Evolutionary conservation across 208 protist genomes (phyloP).

Genomic region (Trypanosoma conorhini): DNA sequence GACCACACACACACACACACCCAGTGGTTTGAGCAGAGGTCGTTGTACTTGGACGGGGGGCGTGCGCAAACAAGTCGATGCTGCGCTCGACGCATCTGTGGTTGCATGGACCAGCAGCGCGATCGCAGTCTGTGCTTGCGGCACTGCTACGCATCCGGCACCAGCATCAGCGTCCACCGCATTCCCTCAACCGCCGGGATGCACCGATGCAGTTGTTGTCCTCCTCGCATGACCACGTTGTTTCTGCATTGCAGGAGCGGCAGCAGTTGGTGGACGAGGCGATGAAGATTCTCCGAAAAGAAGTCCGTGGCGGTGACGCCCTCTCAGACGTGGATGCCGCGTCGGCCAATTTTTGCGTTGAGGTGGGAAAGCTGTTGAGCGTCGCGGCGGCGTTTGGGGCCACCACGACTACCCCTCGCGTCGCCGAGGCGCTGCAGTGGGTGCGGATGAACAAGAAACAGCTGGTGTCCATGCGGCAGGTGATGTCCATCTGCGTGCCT

Average conservation of each 20-base stretch:
- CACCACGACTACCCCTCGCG: slow-evolving; percentile 49
- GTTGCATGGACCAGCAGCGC: slow-evolving; percentile 5
- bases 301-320: slow-evolving; percentile 41
- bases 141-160: slow-evolving; percentile 40
- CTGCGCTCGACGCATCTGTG: neutral
- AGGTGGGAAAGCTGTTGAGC: slow-evolving; percentile 78
- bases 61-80: slow-evolving; percentile 2
- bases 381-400: slow-evolving; percentile 66
- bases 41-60: neutral
- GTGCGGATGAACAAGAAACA: slow-evolving; percentile 33
- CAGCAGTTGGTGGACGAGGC: slow-evolving; percentile 48
- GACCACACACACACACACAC: neutral
- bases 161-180: slow-evolving; percentile 35
- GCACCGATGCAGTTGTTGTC: neutral
- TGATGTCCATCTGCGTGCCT: slow-evolving; percentile 81
- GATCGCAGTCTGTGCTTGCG: slow-evolving; percentile 29
- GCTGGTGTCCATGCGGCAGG: slow-evolving; percentile 55
- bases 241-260: slow-evolving; percentile 6
- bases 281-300: slow-evolving; percentile 53
- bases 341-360: slow-evolving; percentile 48
- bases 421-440: slow-evolving; percentile 71
- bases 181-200: slow-evolving; percentile 9
- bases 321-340: slow-evolving; percentile 60
- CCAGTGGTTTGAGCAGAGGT: neutral
- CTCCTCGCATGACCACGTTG: neutral